Evolutionary conservation across 768 basidiomycete genomes (phyloP).

Genomic region (Lanmaoa rubissima): DNA sequence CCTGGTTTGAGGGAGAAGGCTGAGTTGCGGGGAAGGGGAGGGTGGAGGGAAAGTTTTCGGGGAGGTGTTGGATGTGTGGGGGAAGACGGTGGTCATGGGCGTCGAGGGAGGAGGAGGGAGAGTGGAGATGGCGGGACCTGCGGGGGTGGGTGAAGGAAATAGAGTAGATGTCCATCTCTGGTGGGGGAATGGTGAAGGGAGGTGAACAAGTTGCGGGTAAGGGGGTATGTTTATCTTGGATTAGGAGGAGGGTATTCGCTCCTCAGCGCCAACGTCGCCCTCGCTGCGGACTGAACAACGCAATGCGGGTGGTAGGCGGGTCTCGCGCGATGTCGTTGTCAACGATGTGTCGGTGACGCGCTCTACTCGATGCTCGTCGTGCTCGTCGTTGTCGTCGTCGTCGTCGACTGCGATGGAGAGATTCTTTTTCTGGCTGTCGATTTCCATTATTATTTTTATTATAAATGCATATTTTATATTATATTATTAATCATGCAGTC

Average conservation of each 20-base stretch:
- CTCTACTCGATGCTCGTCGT: constrained; percentile 18
- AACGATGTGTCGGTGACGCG: constrained; percentile 17
- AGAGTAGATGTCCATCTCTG: constrained; percentile 87
- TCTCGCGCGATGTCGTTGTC: constrained; percentile 5
- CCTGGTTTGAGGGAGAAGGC: constrained; percentile 33
- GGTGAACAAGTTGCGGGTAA: constrained; percentile 1
- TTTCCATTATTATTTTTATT: constrained; percentile 6
- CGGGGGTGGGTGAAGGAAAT: constrained; percentile 92
- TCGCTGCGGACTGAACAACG: constrained; percentile 1
- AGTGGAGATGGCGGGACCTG: constrained; percentile 62
- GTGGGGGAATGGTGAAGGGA: background rate
- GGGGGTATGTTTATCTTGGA: constrained; percentile 20
- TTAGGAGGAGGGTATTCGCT: constrained; percentile 30
- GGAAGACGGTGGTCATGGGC: constrained; percentile 49
- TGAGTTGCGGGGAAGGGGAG: constrained; percentile 41
- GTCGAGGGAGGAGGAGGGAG: constrained; percentile 63
- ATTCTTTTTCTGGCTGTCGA: constrained; percentile 21
- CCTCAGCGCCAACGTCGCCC: constrained; percentile 18
- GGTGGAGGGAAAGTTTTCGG: constrained; percentile 32
- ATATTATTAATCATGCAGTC: constrained; percentile 9
- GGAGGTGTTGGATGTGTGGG: constrained; percentile 37
- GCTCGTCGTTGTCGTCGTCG: constrained; percentile 15
- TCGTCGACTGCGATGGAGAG: constrained; percentile 14
- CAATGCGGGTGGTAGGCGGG: background rate
- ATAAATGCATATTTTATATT: background rate